These are phyloP conservation scores for Komagataea norvegica DNA, from an alignment of 1,139 yeast species.

Conservation along the genomic window DNA sequence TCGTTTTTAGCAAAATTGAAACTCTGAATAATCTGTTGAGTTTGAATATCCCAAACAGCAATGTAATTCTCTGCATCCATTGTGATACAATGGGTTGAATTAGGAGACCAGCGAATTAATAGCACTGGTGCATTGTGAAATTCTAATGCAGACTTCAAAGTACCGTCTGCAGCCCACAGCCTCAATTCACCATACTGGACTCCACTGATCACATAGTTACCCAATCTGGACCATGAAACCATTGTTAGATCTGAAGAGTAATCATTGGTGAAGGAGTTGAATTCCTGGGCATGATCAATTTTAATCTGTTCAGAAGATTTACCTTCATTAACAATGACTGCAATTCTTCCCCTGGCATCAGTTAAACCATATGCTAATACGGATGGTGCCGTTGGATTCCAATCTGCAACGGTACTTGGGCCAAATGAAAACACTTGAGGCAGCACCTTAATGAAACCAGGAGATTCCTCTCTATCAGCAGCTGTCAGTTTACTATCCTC, in stretches of 20 bases:
- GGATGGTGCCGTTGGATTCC: conserved; percentile 35
- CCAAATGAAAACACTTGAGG: conserved; percentile 30
- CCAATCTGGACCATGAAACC: conserved; percentile 62
- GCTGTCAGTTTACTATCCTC: conserved; percentile 11
- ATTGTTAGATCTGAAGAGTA: conserved; percentile 32
- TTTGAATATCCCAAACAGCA: conserved; percentile 50
- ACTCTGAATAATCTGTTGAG: conserved; percentile 45
- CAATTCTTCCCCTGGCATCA: conserved; percentile 35
- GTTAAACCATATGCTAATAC: conserved; percentile 39
- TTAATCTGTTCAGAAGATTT: conserved; percentile 13
- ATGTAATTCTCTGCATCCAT: conserved; percentile 35
- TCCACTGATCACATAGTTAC: conserved; percentile 52
- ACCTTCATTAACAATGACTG: conserved; percentile 17
- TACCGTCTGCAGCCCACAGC: conserved; percentile 66
- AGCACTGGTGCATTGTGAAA: conserved; percentile 52
- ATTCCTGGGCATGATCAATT: conserved; percentile 22
- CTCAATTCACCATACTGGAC: conserved; percentile 61
- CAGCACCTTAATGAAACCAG: conserved; percentile 32
- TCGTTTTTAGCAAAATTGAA: conserved; percentile 27
- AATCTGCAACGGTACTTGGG: conserved; percentile 32
- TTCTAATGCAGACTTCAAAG: conserved; percentile 53
- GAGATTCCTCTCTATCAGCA: conserved; percentile 16
- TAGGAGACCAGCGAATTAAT: conserved; percentile 45
- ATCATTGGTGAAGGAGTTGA: conserved; percentile 9
- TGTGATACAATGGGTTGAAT: conserved; percentile 34